Base-by-base conservation (phyloP, 768 basidiomycete genomes). In the Termitomyces sp. region DNA sequence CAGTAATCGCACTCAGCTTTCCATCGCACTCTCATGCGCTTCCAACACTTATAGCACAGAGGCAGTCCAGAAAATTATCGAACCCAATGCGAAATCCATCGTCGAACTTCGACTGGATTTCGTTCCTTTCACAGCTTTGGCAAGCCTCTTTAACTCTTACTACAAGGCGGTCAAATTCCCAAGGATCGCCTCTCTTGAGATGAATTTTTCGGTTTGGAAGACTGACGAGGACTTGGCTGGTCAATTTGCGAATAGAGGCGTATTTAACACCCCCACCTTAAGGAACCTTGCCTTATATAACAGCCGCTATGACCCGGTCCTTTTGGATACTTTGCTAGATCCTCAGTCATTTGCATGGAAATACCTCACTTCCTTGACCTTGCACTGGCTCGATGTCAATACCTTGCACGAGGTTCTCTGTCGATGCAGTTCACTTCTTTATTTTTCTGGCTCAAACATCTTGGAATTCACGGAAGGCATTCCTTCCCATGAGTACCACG, bases 371-470 rank as follows among this genome's bases (percentile, higher is more conserved):
- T 44, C 38, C 18, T 49, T 58, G 24, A 44, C 42, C 44, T 53
- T 52, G 18, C 38, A 44, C 30, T 58, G 40, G 49, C 12, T 52
- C 12, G 24, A 33, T 43, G 18, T 44, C 33, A 35, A 38, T 30
- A 14, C 3, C 5, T 30, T 58, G 32, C 24, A 22, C 9, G 24
- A 38, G 14, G 49, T 58, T 18, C 49, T 58, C n/a, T 53, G 40
- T 52, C 24, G 28, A 30, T 58, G 57, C 51, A 45, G n/a, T 5
- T 42, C 32, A 20, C 50, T 58, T 20, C 18, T 52, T 2, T 24
- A 51, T 36, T 58, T 58, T 42, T 24, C 56, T 10, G 57, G 44
- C 14, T 46, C 54, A 14, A 56, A 56, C n/a, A 46, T 56, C 54
- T 18, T 57, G 14, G 20, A 57, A 18, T 44, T 28, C 12, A 6